Evolutionary conservation across 768 basidiomycete species (phyloP).

Genomic region (Hericium coralloides): DNA sequence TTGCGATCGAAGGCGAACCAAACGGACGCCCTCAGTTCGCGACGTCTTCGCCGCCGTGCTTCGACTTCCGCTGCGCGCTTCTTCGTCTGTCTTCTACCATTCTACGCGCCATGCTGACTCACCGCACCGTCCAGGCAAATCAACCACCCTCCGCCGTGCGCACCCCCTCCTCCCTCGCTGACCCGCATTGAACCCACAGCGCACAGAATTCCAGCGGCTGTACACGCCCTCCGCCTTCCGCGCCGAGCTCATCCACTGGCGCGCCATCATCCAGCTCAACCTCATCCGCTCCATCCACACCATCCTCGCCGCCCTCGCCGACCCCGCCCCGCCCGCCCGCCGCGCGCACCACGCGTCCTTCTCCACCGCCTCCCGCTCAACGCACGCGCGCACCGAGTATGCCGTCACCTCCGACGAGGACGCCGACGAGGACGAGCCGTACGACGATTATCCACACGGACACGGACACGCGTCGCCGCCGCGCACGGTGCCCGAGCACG

Average conservation of each 20-base stretch:
- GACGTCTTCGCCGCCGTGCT: no score
- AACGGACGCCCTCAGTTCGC: no score
- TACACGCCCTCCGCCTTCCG: slow-evolving; percentile 70
- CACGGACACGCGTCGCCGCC: no score
- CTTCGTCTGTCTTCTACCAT: background rate
- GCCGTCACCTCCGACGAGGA: background rate
- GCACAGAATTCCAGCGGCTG: slow-evolving; percentile 63
- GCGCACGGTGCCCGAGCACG: no score
- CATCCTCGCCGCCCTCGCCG: slow-evolving; percentile 51
- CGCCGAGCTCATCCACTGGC: slow-evolving; percentile 73
- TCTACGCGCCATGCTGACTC: background rate
- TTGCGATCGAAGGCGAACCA: no score
- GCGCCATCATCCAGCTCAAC: slow-evolving; percentile 76
- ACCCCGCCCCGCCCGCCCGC: slow-evolving; percentile 27
- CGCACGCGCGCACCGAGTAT: background rate
- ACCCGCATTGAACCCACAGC: background rate
- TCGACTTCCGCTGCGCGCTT: no score
- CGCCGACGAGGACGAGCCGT: background rate
- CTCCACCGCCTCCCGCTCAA: slow-evolving; percentile 26
- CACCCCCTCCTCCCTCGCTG: slow-evolving; percentile 17
- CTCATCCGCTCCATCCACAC: slow-evolving; percentile 68
- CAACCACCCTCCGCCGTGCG: slow-evolving; percentile 74
- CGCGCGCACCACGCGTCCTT: slow-evolving; percentile 56
- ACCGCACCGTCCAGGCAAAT: slow-evolving; percentile 45
- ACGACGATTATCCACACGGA: no score